phyloP scores from a whole-genome alignment of 257 asterid species.

The Solanum raphanifolium region DNA sequence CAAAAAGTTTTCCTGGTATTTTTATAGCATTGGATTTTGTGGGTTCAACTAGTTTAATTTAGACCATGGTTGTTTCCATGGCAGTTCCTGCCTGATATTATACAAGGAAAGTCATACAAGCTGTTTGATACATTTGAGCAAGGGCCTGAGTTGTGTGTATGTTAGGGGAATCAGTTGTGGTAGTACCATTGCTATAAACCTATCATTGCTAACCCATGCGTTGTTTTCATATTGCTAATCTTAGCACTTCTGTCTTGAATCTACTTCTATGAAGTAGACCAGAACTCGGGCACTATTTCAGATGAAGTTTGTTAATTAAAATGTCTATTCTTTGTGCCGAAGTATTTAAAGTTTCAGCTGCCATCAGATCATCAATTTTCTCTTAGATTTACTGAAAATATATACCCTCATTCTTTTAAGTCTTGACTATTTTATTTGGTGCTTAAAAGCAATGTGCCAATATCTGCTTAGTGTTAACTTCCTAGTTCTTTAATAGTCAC shows the following conservation, averaged over 20 bases:
- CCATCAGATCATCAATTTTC: background rate
- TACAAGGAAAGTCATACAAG: background rate
- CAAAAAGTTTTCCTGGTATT: slow-evolving; percentile 80
- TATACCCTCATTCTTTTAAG: background rate
- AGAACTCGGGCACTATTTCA: background rate
- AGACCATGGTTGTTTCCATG: background rate
- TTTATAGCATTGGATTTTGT: background rate
- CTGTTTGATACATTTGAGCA: background rate
- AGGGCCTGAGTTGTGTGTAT: background rate
- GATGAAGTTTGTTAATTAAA: background rate
- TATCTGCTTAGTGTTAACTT: background rate
- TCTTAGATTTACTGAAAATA: background rate
- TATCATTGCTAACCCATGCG: background rate
- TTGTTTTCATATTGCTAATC: background rate
- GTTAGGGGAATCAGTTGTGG: background rate
- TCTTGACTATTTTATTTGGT: background rate
- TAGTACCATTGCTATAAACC: background rate
- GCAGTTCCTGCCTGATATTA: background rate
- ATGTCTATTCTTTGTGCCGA: background rate
- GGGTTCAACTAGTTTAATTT: background rate
- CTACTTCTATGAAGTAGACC: background rate
- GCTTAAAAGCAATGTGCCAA: background rate
- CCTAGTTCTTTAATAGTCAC: background rate
- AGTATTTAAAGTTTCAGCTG: background rate
- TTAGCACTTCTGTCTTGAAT: background rate